A percentile compares a stretch with the other conserved stretches of the same genome.
Evolutionary conservation across 768 basidiomycete genomes (phyloP).

Genomic region (Russula sp.): DNA sequence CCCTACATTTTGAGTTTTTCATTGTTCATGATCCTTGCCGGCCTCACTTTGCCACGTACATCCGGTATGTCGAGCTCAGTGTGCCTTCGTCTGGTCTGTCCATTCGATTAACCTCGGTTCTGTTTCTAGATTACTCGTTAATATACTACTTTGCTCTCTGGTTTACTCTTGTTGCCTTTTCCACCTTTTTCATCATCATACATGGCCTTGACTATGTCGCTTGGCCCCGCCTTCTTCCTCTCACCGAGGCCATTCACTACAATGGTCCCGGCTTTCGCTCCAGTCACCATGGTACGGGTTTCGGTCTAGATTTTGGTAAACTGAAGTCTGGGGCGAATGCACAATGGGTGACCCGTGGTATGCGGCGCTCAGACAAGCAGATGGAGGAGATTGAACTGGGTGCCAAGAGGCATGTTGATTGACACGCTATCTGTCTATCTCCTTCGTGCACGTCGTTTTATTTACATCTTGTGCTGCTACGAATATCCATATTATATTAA

Average conservation of each 20-base stretch:
- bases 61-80: slow-evolving; percentile 52
- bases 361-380: slow-evolving; percentile 30
- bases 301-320: slow-evolving; percentile 34
- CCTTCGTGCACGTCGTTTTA: neutral
- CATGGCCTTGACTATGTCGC: slow-evolving; percentile 92
- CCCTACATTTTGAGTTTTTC: slow-evolving; percentile 78
- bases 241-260: slow-evolving; percentile 76
- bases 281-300: slow-evolving; percentile 66
- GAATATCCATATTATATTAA: slow-evolving; percentile 1
- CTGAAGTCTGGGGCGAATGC: slow-evolving; percentile 31
- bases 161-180: slow-evolving; percentile 53
- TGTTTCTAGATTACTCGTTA: slow-evolving; percentile 68
- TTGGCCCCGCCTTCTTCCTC: slow-evolving; percentile 84
- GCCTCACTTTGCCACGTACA: slow-evolving; percentile 76
- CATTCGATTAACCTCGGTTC: slow-evolving; percentile 9
- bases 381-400: slow-evolving; percentile 78
- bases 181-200: slow-evolving; percentile 66
- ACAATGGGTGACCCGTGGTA: slow-evolving; percentile 34
- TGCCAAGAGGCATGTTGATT: slow-evolving; percentile 72
- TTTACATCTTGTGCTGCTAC: slow-evolving; percentile 6
- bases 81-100: neutral
- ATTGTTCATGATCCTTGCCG: slow-evolving; percentile 81
- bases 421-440: slow-evolving; percentile 16
- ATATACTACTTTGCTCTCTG: slow-evolving; percentile 81
- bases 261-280: slow-evolving; percentile 83